phyloP scores from a whole-genome alignment of 345 rosid genomes.

The Firmiana major region DNA sequence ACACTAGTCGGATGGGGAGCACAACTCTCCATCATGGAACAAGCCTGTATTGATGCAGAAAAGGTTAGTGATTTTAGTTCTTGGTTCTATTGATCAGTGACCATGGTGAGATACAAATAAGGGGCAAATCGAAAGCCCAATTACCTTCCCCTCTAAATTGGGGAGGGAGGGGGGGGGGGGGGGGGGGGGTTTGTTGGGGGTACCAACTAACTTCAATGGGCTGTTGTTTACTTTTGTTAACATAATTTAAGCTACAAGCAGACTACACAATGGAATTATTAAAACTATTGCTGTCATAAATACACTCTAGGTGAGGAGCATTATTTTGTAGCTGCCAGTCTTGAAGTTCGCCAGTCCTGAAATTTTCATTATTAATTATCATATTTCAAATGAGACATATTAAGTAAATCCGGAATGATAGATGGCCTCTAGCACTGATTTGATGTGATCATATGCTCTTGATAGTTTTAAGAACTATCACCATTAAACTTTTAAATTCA shows the following conservation, averaged over 20 bases:
- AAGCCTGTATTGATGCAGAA: conserved; percentile 77
- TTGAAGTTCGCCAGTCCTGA: neutral
- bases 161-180: no score
- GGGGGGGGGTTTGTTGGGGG: no score
- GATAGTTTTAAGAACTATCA: neutral
- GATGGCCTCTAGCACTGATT: neutral
- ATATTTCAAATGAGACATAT: neutral
- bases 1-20: conserved; percentile 97
- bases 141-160: neutral
- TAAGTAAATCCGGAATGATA: neutral
- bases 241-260: neutral
- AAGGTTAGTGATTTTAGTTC: conserved; percentile 34
- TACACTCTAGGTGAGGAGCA: neutral
- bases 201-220: neutral
- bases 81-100: neutral
- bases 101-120: neutral
- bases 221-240: neutral
- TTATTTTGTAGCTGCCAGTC: neutral
- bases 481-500: neutral
- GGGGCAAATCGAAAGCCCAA: neutral
- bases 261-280: neutral
- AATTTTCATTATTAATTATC: neutral
- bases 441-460: neutral
- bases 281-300: neutral
- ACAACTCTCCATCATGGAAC: conserved; percentile 79